A percentile compares a stretch with the other conserved stretches of the same genome.
Conservation (phyloP, 2,329 filamentous ascomycete genomes). For the Sarocladium brachiariae region DNA sequence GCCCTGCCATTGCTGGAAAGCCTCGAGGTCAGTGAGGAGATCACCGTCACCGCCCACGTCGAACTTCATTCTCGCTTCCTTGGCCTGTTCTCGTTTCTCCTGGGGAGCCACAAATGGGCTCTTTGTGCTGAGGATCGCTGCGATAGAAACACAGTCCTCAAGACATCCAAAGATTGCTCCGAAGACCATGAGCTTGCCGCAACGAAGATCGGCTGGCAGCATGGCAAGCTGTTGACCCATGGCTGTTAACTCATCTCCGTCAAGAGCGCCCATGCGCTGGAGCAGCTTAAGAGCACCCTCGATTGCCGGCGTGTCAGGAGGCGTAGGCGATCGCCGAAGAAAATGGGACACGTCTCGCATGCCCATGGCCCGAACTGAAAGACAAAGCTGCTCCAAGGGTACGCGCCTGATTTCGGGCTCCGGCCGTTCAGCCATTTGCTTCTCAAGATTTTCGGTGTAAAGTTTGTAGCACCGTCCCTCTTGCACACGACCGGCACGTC, state of each 20-base stretch:
- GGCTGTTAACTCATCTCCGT: slow-evolving; percentile 79
- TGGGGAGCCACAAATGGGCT: slow-evolving; percentile 81
- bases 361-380: slow-evolving; percentile 94
- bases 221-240: slow-evolving; percentile 89
- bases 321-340: slow-evolving; percentile 79
- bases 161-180: slow-evolving; percentile 90
- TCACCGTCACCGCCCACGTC: slow-evolving; percentile 69
- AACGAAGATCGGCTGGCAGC: slow-evolving; percentile 88
- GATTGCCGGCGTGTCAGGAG: slow-evolving; percentile 77
- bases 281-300: slow-evolving; percentile 77
- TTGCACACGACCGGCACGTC: slow-evolving; percentile 87
- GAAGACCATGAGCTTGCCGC: slow-evolving; percentile 92
- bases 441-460: slow-evolving; percentile 80
- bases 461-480: slow-evolving; percentile 93
- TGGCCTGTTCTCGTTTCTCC: slow-evolving; percentile 75
- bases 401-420: slow-evolving; percentile 92
- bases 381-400: slow-evolving; percentile 85
- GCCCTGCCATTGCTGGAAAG: slow-evolving; percentile 76
- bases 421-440: slow-evolving; percentile 78
- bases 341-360: slow-evolving; percentile 76
- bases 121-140: slow-evolving; percentile 82
- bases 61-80: slow-evolving; percentile 69
- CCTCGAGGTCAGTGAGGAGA: slow-evolving; percentile 76
- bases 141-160: slow-evolving; percentile 80
- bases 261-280: slow-evolving; percentile 78